Evolutionary conservation across 345 rosid species (phyloP), one percentile per base, ranked within the genome.

Genomic region (Syzygium aromaticum): DNA sequence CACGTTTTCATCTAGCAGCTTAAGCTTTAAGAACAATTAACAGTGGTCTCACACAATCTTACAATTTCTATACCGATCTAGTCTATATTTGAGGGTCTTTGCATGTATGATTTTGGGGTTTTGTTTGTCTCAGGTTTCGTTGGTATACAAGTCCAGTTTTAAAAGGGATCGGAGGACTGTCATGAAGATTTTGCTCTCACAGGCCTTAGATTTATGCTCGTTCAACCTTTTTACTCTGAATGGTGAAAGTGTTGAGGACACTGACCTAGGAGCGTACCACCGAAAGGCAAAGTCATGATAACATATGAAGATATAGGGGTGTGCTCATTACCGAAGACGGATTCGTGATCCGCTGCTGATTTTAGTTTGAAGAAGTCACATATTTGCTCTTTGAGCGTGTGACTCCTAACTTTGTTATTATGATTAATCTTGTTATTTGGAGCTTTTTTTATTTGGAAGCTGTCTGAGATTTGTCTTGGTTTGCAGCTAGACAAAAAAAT

Each of bases 161-260:
- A 0, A 27, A 61, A 17, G 67, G 12, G 14, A 61, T n/a, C 0
- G 0, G 17, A n/a, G 16, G 8, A 27, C 2, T 0, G 1, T 61
- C 15, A 3, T 5, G 17, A n/a, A 12, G 33, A 17, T 61, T 61
- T 61, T 0, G 1, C 33, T n/a, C 3, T 61, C 33, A n/a, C 14
- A 27, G 17, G 4, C 33, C 7, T n/a, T 27, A 12, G n/a, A 27
- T 12, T 5, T 61, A 19, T 61, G 33, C 33, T 61, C 4, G 0
- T 27, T 61, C 0, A 61, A 61, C 73, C 17, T 61, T 61, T 15
- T 61, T n/a, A 13, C 4, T n/a, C 0, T 61, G 4, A 3, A 27
- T 1, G 28, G 4, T 0, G 4, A 5, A 57, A 57, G n/a, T 57
- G 28, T 57, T 57, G 63, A n/a, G 25, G 28, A 25, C 0, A 3